Evolutionary conservation across 192 early-diverging fungal genomes (phyloP).

Genomic region (Umbelopsis sp.): DNA sequence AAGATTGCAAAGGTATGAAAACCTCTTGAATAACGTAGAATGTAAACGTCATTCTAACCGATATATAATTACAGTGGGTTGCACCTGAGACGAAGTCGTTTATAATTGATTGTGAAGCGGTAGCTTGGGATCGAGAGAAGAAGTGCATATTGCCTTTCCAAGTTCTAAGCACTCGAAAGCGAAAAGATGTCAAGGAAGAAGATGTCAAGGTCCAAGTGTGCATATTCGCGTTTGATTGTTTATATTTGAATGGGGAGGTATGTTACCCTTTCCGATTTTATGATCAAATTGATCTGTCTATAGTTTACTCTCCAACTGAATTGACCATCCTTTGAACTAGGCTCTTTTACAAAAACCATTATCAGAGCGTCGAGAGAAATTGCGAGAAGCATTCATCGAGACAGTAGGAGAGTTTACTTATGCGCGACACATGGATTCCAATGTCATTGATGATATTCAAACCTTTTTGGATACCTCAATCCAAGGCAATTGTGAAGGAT

Average conservation of each 20-base stretch:
- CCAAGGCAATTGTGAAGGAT: conserved; percentile 91
- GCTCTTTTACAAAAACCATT: conserved; percentile 80
- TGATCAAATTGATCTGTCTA: neutral
- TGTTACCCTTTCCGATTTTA: neutral
- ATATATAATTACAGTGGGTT: conserved; percentile 29
- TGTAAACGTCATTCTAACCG: neutral
- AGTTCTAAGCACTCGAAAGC: conserved; percentile 90
- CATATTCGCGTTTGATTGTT: conserved; percentile 95
- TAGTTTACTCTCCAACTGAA: neutral
- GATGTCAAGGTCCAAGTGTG: conserved; percentile 96
- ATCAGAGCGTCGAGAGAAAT: conserved; percentile 69
- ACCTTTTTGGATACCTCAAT: conserved; percentile 81
- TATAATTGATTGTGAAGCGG: conserved; percentile 98
- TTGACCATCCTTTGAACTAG: conserved; percentile 31
- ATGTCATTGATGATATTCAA: conserved; percentile 92
- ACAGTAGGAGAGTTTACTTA: conserved; percentile 88
- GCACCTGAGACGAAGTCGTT: conserved; percentile 75
- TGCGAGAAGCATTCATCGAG: conserved; percentile 72
- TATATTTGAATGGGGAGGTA: conserved; percentile 93
- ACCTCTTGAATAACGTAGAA: neutral
- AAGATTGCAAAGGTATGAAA: conserved; percentile 65
- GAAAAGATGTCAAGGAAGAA: conserved; percentile 90
- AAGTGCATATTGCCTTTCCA: conserved; percentile 93
- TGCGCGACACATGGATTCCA: conserved; percentile 82
- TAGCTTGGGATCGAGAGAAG: conserved; percentile 92